phyloP scores from a whole-genome alignment of 2,329 filamentous ascomycete species.

The Colletotrichum liriopes region DNA sequence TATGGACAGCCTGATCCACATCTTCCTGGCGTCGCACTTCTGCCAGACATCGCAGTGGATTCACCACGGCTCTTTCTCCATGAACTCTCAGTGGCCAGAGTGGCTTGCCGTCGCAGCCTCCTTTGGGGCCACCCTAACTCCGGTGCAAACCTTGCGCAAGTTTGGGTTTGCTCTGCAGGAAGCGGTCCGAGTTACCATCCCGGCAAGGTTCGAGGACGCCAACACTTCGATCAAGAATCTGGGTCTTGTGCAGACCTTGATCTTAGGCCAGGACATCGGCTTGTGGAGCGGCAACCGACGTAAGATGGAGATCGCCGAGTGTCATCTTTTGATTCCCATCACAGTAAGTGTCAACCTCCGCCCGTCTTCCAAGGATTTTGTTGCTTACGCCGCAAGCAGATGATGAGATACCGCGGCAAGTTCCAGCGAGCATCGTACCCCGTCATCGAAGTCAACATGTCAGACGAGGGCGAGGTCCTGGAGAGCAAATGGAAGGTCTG shows the following conservation, averaged over 20 bases:
- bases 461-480: conserved; percentile 70
- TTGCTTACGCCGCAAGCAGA: conserved; percentile 50
- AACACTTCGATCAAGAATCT: conserved; percentile 63
- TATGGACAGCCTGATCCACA: conserved; percentile 74
- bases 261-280: conserved; percentile 65
- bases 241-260: conserved; percentile 64
- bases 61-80: conserved; percentile 72
- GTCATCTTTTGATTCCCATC: conserved; percentile 61
- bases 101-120: conserved; percentile 73
- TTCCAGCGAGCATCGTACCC: conserved; percentile 72
- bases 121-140: conserved; percentile 72
- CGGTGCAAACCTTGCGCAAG: conserved; percentile 71
- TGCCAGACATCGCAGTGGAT: conserved; percentile 73
- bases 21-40: conserved; percentile 70
- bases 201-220: conserved; percentile 62
- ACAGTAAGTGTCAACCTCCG: conserved; percentile 54
- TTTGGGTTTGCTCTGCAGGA: conserved; percentile 72
- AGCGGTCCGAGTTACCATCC: conserved; percentile 59
- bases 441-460: conserved; percentile 63
- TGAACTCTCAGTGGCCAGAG: conserved; percentile 70
- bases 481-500: conserved; percentile 77
- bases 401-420: conserved; percentile 70
- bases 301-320: conserved; percentile 72
- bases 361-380: not conserved
- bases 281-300: conserved; percentile 70